phyloP scores from a whole-genome alignment of 345 rosid genomes.

The Citrus reticulata region DNA sequence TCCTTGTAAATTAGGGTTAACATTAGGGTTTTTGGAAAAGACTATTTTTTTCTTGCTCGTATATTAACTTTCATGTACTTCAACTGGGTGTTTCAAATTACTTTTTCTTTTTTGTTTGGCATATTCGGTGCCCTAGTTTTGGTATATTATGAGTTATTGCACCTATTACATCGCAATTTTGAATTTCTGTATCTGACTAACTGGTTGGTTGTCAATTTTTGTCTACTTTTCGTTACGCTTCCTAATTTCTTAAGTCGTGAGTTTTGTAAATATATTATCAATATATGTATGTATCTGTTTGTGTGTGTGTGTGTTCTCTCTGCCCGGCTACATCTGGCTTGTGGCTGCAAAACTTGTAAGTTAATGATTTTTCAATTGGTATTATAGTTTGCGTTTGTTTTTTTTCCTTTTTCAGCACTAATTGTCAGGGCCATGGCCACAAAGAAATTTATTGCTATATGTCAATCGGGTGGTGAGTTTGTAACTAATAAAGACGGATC shows the following conservation, averaged over 20 bases:
- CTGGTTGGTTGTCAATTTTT: not conserved
- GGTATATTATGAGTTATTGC: not conserved
- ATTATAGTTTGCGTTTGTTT: not conserved
- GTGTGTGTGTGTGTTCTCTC: not conserved
- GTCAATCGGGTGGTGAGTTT: conserved; percentile 92
- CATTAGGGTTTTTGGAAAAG: conserved; percentile 1
- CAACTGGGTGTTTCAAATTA: not conserved
- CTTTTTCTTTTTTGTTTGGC: not conserved
- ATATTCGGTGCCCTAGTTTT: not conserved
- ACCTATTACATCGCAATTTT: not conserved
- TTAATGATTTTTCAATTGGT: not conserved
- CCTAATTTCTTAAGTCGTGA: not conserved
- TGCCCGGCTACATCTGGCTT: not conserved
- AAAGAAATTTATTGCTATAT: conserved; percentile 85
- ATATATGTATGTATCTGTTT: not conserved
- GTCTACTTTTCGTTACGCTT: not conserved
- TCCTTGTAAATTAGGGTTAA: not conserved
- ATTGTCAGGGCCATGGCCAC: conserved; percentile 52
- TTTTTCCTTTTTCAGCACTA: not conserved
- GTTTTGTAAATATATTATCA: not conserved
- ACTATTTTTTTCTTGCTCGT: not conserved
- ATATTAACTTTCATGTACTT: not conserved
- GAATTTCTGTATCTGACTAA: not conserved
- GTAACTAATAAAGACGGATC: conserved; percentile 60
- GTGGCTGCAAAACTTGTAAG: not conserved